phyloP scores from a whole-genome alignment of 768 basidiomycete genomes.

The Kwoniella europaea region DNA sequence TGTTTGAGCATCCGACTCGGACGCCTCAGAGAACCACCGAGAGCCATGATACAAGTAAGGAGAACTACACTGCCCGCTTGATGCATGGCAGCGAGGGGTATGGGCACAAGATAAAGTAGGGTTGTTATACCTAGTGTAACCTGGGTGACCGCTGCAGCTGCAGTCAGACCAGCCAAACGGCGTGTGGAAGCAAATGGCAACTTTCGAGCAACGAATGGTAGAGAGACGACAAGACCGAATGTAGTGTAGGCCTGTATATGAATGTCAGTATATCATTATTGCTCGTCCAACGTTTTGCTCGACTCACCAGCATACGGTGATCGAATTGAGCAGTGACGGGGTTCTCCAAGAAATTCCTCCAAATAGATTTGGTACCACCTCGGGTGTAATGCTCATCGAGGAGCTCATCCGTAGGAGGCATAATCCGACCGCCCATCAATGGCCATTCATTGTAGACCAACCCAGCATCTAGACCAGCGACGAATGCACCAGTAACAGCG shows the following conservation, averaged over 20 bases:
- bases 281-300: neutral
- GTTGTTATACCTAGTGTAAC: constrained; percentile 78
- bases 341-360: constrained; percentile 96
- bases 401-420: constrained; percentile 81
- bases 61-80: constrained; percentile 93
- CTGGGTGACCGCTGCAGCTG: constrained; percentile 65
- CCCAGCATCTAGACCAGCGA: constrained; percentile 96
- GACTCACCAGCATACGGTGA: constrained; percentile 83
- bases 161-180: constrained; percentile 70
- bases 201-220: constrained; percentile 62
- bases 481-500: constrained; percentile 94
- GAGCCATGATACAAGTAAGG: constrained; percentile 78
- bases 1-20: constrained; percentile 60
- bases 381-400: constrained; percentile 77
- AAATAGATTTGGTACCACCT: constrained; percentile 76
- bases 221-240: constrained; percentile 69
- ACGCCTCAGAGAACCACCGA: constrained; percentile 72
- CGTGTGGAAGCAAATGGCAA: constrained; percentile 69
- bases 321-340: constrained; percentile 97
- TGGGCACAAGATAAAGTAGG: constrained; percentile 87
- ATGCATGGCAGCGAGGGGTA: constrained; percentile 88
- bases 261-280: neutral
- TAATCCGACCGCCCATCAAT: constrained; percentile 84
- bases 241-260: constrained; percentile 76
- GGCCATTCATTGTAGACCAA: constrained; percentile 99